Conservation (phyloP, 179 eudicot species). For the Camellia oleifera region DNA sequence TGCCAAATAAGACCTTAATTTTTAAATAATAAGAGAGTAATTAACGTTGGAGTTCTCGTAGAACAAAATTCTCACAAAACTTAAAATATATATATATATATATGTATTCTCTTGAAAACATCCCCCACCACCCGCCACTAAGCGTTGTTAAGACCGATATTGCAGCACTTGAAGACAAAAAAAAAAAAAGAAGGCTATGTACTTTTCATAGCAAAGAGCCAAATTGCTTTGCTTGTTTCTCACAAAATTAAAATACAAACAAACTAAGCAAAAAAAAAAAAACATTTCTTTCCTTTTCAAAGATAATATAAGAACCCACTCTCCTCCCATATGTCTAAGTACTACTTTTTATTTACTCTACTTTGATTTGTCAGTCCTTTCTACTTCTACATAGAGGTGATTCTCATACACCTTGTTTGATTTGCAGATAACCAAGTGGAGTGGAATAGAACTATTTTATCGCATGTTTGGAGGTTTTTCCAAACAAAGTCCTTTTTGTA, state of each 20-base stretch:
- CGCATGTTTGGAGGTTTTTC: no score
- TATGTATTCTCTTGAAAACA: not conserved
- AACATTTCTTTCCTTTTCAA: not conserved
- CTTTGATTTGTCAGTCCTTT: not conserved
- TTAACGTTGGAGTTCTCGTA: slow-evolving; percentile 6
- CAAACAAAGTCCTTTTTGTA: no score
- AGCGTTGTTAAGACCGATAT: not conserved
- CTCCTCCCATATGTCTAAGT: not conserved
- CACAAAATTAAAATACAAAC: not conserved
- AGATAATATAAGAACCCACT: not conserved
- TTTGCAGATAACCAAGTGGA: no score
- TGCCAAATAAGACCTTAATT: no score
- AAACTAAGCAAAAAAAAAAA: not conserved
- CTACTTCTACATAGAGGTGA: no score
- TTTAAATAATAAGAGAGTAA: not conserved
- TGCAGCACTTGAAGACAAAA: not conserved
- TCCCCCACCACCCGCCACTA: no score
- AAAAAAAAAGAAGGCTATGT: not conserved
- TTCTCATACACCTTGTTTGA: not conserved
- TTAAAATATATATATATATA: no score
- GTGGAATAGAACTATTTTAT: no score
- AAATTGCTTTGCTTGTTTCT: not conserved
- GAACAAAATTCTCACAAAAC: not conserved
- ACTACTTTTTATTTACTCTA: not conserved
- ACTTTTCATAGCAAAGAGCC: slow-evolving; percentile 8